Percentiles rank a stretch among this genome's conserved stretches.
phyloP scores from a whole-genome alignment of 257 asterid species.

The Agastache rugosa region DNA sequence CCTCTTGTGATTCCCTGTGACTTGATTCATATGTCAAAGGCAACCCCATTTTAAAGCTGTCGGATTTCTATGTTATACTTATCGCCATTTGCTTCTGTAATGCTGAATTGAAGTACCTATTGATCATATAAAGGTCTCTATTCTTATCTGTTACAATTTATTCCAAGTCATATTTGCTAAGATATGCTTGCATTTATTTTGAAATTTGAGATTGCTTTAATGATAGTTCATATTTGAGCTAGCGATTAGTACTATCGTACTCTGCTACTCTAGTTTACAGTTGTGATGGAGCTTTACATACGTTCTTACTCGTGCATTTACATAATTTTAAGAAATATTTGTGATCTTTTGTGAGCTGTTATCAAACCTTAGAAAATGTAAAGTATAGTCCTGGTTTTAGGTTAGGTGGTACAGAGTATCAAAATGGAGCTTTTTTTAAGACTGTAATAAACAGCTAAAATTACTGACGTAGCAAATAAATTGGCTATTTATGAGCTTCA shows the following conservation, averaged over 20 bases:
- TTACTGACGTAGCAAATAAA: not conserved
- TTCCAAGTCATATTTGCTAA: constrained; percentile 11
- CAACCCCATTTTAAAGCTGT: constrained; percentile 16
- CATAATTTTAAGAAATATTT: too few relatives aligned
- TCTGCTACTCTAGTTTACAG: not conserved
- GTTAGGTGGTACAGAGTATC: too few relatives aligned
- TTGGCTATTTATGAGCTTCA: constrained; percentile 1
- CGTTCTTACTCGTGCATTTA: too few relatives aligned
- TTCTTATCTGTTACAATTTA: constrained; percentile 10
- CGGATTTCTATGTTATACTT: not conserved
- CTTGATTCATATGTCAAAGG: constrained; percentile 14
- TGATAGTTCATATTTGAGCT: not conserved
- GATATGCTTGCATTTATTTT: constrained; percentile 21
- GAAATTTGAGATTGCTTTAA: constrained; percentile 12
- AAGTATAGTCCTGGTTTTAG: too few relatives aligned
- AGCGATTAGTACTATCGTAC: not conserved
- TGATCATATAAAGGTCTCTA: constrained; percentile 9
- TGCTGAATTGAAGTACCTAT: not conserved
- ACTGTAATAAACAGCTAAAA: not conserved
- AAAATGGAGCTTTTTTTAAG: too few relatives aligned
- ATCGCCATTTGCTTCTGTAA: not conserved
- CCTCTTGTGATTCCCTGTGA: constrained; percentile 1
- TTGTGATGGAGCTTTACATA: not conserved
- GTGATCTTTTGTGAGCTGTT: too few relatives aligned
- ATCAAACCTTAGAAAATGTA: too few relatives aligned